Percentiles rank a stretch among this genome's conserved stretches.
phyloP scores from a whole-genome alignment of 495 filamentous ascomycete genomes.

The Penicillium verhagenii region DNA sequence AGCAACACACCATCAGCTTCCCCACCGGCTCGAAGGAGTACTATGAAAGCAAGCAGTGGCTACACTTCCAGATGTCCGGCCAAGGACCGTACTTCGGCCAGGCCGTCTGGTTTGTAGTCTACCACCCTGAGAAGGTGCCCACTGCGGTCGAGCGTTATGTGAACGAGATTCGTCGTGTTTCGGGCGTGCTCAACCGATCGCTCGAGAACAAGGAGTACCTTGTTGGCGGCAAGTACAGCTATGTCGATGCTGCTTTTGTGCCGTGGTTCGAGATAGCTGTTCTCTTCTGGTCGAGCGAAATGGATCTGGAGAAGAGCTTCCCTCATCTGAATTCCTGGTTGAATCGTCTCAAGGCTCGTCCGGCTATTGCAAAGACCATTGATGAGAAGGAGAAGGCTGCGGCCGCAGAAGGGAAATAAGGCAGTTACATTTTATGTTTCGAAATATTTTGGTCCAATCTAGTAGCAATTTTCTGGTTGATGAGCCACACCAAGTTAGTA shows the following conservation, averaged over 20 bases:
- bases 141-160: slow-evolving; percentile 53
- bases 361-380: slow-evolving; percentile 6
- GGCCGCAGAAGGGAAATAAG: slow-evolving; percentile 2
- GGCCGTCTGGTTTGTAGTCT: slow-evolving; percentile 45
- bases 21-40: slow-evolving; percentile 32
- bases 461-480: too few species aligned
- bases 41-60: slow-evolving; percentile 53
- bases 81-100: slow-evolving; percentile 63
- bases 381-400: slow-evolving; percentile 3
- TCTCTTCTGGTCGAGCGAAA: slow-evolving; percentile 7
- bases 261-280: slow-evolving; percentile 31
- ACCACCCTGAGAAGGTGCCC: slow-evolving; percentile 53
- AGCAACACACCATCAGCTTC: slow-evolving; percentile 50
- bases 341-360: slow-evolving; percentile 21
- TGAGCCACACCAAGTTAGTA: too few species aligned
- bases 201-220: slow-evolving; percentile 48
- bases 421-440: too few species aligned
- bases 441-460: too few species aligned
- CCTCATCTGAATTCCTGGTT: slow-evolving; percentile 32
- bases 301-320: slow-evolving; percentile 24
- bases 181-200: slow-evolving; percentile 49
- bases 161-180: slow-evolving; percentile 56
- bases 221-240: slow-evolving; percentile 52
- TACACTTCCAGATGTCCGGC: slow-evolving; percentile 29
- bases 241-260: slow-evolving; percentile 50